Evolutionary conservation across 2,329 filamentous ascomycete genomes (phyloP), one percentile per base, ranked within the genome.

Genomic region (Nemania sp.): DNA sequence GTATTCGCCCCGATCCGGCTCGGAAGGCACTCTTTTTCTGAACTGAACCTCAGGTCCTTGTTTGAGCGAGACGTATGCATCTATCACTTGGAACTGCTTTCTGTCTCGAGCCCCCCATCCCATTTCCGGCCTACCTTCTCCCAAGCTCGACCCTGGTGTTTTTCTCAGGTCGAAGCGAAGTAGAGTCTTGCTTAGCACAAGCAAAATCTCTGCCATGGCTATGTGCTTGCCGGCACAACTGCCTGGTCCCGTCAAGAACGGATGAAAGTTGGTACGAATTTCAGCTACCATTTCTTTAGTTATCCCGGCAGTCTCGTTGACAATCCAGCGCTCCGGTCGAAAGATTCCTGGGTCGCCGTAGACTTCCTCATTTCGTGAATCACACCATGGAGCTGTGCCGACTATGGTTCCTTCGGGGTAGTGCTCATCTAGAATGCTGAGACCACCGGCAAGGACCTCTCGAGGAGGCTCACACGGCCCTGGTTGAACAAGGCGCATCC

Each of bases 291-390:
- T 20, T 26, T 64, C 56, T 33, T 55, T 42, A 11, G 43, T 14
- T 6, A n/a, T 14, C 5, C 22, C 22, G 2, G 5, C 19, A 9
- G 20, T 5, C 7, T 49, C 54, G 22, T 61, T 54, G 4, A 44
- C 40, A 22, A 66, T 63, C 65, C 65, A 66, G 6, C 63, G 65
- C 37, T 67, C 65, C 3, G 65, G 63, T 3, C 63, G 49, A 24
- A 60, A 66, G 0, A 30, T 23, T 1, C 46, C 49, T 0, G 58
- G 17, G 26, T 64, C 61, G 6, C 54, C 55, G 37, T 58, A 64
- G 0, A 60, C 40, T 11, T 56, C 48, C 11, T 26, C 2, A 37
- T 51, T 59, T 8, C 49, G 60, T 1, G 52, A 57, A 11, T 42
- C 31, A 20, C 17, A 28, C 60, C 59, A 67, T 1, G 48, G 41